These are phyloP conservation scores for Solanum hybrid DNA, from an alignment of 305 asterid species.

Conservation along the genomic window DNA sequence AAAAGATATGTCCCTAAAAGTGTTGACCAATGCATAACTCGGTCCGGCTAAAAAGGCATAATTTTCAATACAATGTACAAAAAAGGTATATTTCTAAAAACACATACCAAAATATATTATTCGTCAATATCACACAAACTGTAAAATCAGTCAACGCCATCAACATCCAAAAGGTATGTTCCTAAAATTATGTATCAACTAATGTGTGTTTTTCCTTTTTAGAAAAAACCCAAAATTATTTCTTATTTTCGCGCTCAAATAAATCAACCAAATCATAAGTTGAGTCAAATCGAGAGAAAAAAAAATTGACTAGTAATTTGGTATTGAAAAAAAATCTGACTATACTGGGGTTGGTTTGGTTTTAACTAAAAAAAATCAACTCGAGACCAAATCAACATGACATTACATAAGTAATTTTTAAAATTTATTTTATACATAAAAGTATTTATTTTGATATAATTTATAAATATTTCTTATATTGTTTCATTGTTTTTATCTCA, in stretches of 20 bases:
- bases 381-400: not conserved
- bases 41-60: not conserved
- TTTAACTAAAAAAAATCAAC: no score
- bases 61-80: not conserved
- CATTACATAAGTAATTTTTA: no score
- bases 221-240: not conserved
- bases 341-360: not conserved
- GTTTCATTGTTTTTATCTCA: not conserved
- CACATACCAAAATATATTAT: not conserved
- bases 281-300: not conserved
- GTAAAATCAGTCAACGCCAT: not conserved
- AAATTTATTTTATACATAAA: not conserved
- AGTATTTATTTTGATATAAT: not conserved
- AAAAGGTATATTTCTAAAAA: not conserved
- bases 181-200: not conserved
- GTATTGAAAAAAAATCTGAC: no score
- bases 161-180: not conserved
- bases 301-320: no score
- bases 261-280: no score
- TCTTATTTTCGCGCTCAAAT: not conserved
- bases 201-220: not conserved
- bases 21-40: not conserved
- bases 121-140: not conserved
- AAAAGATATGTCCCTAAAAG: no score
- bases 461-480: no score